Conservation (phyloP, 352 stramenopile species). For the Pythium oligandrum region DNA sequence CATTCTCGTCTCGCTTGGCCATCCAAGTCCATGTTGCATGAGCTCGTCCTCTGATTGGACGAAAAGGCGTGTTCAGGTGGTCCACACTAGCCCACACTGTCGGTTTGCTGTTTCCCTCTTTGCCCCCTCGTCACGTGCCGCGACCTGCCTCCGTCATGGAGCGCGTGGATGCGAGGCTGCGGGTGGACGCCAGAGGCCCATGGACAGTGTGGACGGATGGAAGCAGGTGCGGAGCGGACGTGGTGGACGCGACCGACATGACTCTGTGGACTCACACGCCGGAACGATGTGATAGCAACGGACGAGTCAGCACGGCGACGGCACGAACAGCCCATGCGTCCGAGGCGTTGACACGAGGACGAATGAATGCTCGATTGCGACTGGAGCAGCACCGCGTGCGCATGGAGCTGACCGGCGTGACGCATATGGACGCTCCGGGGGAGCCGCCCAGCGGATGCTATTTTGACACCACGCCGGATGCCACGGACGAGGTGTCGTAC, state of each 20-base stretch:
- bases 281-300: not conserved
- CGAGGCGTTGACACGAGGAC: not conserved
- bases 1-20: slow-evolving; percentile 27
- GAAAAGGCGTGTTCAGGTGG: slow-evolving; percentile 8
- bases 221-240: too few species aligned
- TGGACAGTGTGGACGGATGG: too few species aligned
- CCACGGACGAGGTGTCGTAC: slow-evolving; percentile 28
- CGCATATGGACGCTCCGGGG: not conserved
- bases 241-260: too few species aligned
- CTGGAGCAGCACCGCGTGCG: slow-evolving; percentile 30
- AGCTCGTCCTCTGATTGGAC: too few species aligned
- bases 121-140: slow-evolving; percentile 8
- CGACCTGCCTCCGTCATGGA: too few species aligned
- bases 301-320: not conserved
- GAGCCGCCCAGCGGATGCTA: slow-evolving; percentile 34
- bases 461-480: slow-evolving; percentile 45
- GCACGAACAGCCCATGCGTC: not conserved
- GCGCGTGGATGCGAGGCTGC: too few species aligned
- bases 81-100: not conserved
- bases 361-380: slow-evolving; percentile 1
- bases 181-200: too few species aligned
- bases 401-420: slow-evolving; percentile 32
- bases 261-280: not conserved
- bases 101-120: slow-evolving; percentile 7
- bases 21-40: too few species aligned